Base-by-base conservation (phyloP, 495 filamentous ascomycete genomes). In the Aspergillus egyptiacus region DNA sequence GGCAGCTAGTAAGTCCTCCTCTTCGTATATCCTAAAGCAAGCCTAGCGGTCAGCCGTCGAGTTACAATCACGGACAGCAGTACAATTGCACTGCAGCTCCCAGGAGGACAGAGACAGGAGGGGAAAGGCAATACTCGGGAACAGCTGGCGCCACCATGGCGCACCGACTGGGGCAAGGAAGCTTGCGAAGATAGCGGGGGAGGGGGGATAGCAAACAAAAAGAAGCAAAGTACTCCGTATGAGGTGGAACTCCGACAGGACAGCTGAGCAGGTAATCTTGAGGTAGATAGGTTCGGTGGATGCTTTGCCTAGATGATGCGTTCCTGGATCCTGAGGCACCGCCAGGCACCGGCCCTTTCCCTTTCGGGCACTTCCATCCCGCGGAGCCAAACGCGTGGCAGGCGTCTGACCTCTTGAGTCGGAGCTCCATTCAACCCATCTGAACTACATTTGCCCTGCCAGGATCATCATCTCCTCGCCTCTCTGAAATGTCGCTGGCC, bases 111-210 rank as follows among this genome's bases (percentile, higher is more conserved):
- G 40, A 31, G 33, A 54, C 38, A n/a, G 50, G 49, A 61, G 47
- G 37, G 57, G 43, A 59, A 61, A 55, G 40, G 50, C 77, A 85
- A 59, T 77, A 94, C 89, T 93, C 89, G 62, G 89, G 88, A 46
- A 94, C 86, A 69, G 86, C 86, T 67, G 88, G 88, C 72, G 82
- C 80, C 71, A 91, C 84, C 88, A 94, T 94, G 60, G 75, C 74
- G 73, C 68, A 51, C 58, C 54, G 57, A 59, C 38, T 46, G 54
- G 58, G 56, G 64, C 57, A 57, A 41, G 24, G 43, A 44, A 23
- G 15, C 30, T 22, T 34, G 43, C 23, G 28, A 23, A 37, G 19
- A 20, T 36, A 24, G 19, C 10, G 34, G 36, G 5, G 28, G 18
- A 36, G 25, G 13, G 38, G 20, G 30, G n/a, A 2, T 24, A 25